These are phyloP conservation scores for Auriscalpium microsporum DNA, from an alignment of 768 basidiomycete genomes.

Conservation along the genomic window DNA sequence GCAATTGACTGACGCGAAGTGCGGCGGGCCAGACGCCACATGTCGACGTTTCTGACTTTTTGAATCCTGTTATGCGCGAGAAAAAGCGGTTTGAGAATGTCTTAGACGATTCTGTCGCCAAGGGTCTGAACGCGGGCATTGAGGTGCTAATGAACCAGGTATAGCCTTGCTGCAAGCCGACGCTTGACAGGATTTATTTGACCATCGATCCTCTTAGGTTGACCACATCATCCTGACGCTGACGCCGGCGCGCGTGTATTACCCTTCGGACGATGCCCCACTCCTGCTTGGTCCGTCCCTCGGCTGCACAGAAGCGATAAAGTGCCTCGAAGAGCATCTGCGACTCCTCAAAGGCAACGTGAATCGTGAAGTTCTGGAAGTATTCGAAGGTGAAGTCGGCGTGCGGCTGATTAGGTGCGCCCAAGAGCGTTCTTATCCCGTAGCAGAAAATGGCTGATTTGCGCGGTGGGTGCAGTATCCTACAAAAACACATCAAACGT, in stretches of 20 bases:
- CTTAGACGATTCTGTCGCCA: conserved; percentile 89
- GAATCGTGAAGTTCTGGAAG: conserved; percentile 92
- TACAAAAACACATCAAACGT: conserved; percentile 94
- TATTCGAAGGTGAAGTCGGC: conserved; percentile 97
- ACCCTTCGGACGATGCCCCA: conserved; percentile 71
- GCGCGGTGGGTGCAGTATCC: conserved; percentile 44
- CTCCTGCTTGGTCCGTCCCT: conserved; percentile 80
- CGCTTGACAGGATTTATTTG: background rate
- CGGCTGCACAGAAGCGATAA: conserved; percentile 85
- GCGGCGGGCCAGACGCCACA: conserved; percentile 51
- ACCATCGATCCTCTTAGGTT: conserved; percentile 40
- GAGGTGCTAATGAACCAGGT: conserved; percentile 95
- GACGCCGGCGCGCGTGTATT: conserved; percentile 84
- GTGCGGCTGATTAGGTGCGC: conserved; percentile 44
- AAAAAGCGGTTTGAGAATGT: conserved; percentile 94
- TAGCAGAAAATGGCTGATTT: conserved; percentile 1
- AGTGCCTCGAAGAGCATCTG: conserved; percentile 85
- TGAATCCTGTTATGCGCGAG: conserved; percentile 88
- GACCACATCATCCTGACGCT: conserved; percentile 84
- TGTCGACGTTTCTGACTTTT: conserved; percentile 88
- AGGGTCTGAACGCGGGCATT: conserved; percentile 89
- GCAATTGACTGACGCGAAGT: background rate
- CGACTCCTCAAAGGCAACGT: conserved; percentile 88
- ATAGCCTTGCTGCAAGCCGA: conserved; percentile 6
- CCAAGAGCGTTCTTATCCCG: background rate